Base-by-base conservation (phyloP, 768 basidiomycete species). In the Hemileccinum rubropunctum region DNA sequence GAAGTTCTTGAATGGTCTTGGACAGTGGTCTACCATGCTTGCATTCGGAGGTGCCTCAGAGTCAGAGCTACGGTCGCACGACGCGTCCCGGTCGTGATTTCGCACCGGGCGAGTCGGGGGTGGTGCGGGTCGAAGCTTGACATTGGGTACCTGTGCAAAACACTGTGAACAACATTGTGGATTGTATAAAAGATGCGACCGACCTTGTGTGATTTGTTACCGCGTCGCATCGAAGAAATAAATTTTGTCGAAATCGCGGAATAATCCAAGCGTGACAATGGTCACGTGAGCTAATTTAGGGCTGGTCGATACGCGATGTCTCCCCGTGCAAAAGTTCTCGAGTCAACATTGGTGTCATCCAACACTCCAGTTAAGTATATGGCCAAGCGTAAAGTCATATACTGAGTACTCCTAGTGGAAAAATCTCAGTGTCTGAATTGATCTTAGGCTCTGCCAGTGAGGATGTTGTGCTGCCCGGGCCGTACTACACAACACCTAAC, bases 61-160 rank as follows among this genome's bases (percentile, higher is more conserved):
- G 53, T 83, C 79, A 70, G 71, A 46, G 69, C 78, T 71, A 66
- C 69, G 52, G 65, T 75, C 51, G 34, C 42, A 67, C 64, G 53
- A 69, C 73, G 42, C 47, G 66, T 63, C 43, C 51, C 53, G 48
- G 44, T 60, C 54, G 9, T 36, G 35, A 17, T 20, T 50, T 57
- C 45, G 50, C 0, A 44, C 18, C 1, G 40, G 61, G 60, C 53
- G 51, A 61, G 53, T 42, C 58, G 65, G 52, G 30, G 67, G 66
- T 48, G 74, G 75, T 12, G 80, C 81, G 3, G 88, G 88, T 17
- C 89, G 82, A 52, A 91, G 78, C 55, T 85, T 89, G 54, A 91
- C 89, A 72, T 86, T 86, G 3, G 89, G 88, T 14, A 91, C 88
- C 88, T 91, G 51, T 23, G 20, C 5, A 46, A 40, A n/a, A 15